Conservation (phyloP, 2,329 filamentous ascomycete genomes). For the Chaetothyriales sp. region DNA sequence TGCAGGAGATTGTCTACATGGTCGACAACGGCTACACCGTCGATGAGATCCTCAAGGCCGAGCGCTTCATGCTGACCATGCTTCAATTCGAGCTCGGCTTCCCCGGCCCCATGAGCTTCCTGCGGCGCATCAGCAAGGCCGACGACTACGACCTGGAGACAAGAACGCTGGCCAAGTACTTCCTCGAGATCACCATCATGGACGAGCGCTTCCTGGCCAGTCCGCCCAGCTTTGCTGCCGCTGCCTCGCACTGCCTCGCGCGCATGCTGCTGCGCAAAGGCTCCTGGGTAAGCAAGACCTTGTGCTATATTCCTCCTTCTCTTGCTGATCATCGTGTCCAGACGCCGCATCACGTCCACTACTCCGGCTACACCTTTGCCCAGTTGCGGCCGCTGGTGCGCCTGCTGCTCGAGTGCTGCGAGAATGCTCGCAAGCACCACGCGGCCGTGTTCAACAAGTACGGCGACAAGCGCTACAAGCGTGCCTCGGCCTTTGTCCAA, state of each 20-base stretch:
- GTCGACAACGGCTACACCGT: slow-evolving; percentile 79
- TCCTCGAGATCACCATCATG: slow-evolving; percentile 92
- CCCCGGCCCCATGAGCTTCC: slow-evolving; percentile 98
- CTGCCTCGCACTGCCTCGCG: slow-evolving; percentile 82
- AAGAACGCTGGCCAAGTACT: slow-evolving; percentile 91
- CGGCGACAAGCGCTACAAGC: slow-evolving; percentile 72
- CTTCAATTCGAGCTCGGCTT: slow-evolving; percentile 89
- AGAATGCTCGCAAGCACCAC: slow-evolving; percentile 68
- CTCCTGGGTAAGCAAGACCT: slow-evolving; percentile 59
- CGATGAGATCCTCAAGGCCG: slow-evolving; percentile 91
- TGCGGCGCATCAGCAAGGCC: slow-evolving; percentile 92
- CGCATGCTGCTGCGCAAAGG: slow-evolving; percentile 82
- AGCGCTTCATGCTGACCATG: slow-evolving; percentile 96
- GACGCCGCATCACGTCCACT: slow-evolving; percentile 74
- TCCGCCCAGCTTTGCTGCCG: slow-evolving; percentile 78
- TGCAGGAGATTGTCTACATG: slow-evolving; percentile 96
- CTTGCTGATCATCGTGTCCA: slow-evolving; percentile 26
- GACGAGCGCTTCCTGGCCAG: slow-evolving; percentile 92
- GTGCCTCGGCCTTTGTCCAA: slow-evolving; percentile 67
- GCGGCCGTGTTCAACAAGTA: slow-evolving; percentile 85
- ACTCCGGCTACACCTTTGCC: slow-evolving; percentile 79
- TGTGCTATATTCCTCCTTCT: not conserved
- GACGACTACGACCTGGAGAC: slow-evolving; percentile 96
- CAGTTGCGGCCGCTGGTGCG: slow-evolving; percentile 67
- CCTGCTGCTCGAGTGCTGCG: slow-evolving; percentile 78